phyloP scores from a whole-genome alignment of 2,329 filamentous ascomycete genomes.

The Aureobasidium subglaciale region DNA sequence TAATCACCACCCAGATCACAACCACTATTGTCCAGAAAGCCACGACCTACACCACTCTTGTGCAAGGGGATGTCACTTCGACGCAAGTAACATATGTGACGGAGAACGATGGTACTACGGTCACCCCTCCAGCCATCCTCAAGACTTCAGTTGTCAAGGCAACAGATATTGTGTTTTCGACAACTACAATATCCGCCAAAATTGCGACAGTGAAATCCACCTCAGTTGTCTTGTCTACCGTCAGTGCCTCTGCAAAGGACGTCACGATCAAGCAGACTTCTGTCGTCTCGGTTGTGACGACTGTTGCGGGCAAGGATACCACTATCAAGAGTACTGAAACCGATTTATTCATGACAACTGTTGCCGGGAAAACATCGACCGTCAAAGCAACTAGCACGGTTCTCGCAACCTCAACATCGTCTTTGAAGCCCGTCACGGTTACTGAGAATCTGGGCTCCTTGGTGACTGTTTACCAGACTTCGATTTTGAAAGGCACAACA shows the following conservation, averaged over 20 bases:
- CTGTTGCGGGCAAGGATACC: conserved; percentile 16
- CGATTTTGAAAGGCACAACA: conserved; percentile 25
- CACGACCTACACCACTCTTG: conserved; percentile 23
- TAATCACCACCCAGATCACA: conserved; percentile 1
- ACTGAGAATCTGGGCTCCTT: conserved; percentile 20
- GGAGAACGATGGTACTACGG: conserved; percentile 28
- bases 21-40: conserved; percentile 18
- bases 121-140: conserved; percentile 26
- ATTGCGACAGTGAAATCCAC: conserved; percentile 19
- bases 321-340: conserved; percentile 18
- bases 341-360: conserved; percentile 19
- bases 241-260: conserved; percentile 15
- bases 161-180: conserved; percentile 19
- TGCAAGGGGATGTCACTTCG: conserved; percentile 22
- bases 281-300: conserved; percentile 7
- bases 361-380: conserved; percentile 17
- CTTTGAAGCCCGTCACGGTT: conserved; percentile 19
- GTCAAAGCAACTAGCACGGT: conserved; percentile 21
- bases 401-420: conserved; percentile 18
- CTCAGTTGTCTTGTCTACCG: conserved; percentile 16
- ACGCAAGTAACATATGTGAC: conserved; percentile 22
- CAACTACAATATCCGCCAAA: conserved; percentile 15
- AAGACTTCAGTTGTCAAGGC: conserved; percentile 23
- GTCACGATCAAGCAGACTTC: conserved; percentile 15
- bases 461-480: conserved; percentile 21